Percentiles rank a stretch among this genome's conserved stretches.
phyloP scores from a whole-genome alignment of 1,284 basidiomycete genomes.

The Trichosporon asahii region DNA sequence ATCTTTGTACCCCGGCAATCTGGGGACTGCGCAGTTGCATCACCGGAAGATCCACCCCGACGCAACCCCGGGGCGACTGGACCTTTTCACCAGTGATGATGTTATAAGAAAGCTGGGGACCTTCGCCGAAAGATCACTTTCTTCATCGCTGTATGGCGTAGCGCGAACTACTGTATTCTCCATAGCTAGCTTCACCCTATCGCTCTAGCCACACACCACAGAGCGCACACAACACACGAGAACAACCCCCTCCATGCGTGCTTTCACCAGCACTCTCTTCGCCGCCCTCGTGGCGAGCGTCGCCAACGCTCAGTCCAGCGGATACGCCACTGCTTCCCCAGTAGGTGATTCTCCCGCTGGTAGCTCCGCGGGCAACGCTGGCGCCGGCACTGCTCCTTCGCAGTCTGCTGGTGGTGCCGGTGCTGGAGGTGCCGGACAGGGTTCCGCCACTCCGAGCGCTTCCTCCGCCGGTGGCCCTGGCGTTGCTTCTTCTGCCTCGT shows the following conservation, averaged over 20 bases:
- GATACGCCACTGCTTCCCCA: neutral
- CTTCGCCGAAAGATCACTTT: neutral
- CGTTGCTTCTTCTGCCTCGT: neutral
- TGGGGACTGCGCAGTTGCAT: constrained; percentile 5
- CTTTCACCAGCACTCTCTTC: neutral
- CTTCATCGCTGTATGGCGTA: neutral
- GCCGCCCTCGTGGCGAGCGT: constrained; percentile 1
- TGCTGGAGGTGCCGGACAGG: neutral
- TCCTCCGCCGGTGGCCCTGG: neutral
- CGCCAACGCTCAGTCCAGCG: neutral
- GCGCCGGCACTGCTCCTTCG: neutral
- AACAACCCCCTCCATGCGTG: neutral
- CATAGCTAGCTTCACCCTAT: neutral
- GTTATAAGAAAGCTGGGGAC: neutral
- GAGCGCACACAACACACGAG: neutral
- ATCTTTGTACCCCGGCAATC: neutral
- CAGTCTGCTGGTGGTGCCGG: neutral
- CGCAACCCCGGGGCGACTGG: neutral
- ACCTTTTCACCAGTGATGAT: neutral
- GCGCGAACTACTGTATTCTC: neutral
- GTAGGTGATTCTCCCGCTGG: neutral
- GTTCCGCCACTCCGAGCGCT: neutral
- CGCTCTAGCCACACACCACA: neutral
- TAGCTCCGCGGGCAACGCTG: neutral
- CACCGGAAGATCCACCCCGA: neutral